Conservation (phyloP, 202 grass and related monocot species). For the Saccharum hybrid region DNA sequence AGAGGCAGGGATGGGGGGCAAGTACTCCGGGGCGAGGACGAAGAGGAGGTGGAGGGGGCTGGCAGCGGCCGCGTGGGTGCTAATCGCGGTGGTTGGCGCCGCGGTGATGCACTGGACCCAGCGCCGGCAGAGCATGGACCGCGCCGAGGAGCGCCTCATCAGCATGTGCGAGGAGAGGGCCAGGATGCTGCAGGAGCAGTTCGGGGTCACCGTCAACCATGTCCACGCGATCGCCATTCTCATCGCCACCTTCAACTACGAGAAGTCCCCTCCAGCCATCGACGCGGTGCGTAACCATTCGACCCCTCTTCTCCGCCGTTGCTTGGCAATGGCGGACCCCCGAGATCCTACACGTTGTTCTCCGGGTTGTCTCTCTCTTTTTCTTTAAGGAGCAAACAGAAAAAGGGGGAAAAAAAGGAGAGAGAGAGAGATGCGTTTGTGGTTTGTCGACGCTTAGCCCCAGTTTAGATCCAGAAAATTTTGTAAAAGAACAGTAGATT, state of each 20-base stretch:
- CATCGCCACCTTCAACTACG: conserved; percentile 89
- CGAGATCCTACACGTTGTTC: conserved; percentile 38
- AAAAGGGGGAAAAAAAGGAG: neutral
- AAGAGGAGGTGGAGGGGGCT: conserved; percentile 33
- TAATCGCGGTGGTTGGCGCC: conserved; percentile 47
- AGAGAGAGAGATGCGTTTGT: conserved; percentile 35
- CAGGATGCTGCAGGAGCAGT: conserved; percentile 97
- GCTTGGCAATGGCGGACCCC: conserved; percentile 16
- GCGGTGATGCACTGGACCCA: conserved; percentile 63
- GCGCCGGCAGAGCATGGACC: conserved; percentile 61
- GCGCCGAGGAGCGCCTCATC: conserved; percentile 68
- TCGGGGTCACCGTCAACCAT: conserved; percentile 92
- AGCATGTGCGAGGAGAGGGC: conserved; percentile 97
- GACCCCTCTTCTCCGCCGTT: neutral
- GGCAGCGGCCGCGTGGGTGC: conserved; percentile 44
- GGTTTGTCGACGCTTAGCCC: conserved; percentile 40
- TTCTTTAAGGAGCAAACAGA: neutral
- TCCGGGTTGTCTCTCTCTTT: neutral
- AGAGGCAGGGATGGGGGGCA: neutral
- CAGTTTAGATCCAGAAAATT: no score
- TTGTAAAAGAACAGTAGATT: no score
- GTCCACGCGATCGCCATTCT: conserved; percentile 86
- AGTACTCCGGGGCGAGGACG: conserved; percentile 15
- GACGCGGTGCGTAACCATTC: conserved; percentile 59
- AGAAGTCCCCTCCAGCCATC: conserved; percentile 76